phyloP scores from a whole-genome alignment of 2,329 filamentous ascomycete species.

The Biscogniauxia sp. region DNA sequence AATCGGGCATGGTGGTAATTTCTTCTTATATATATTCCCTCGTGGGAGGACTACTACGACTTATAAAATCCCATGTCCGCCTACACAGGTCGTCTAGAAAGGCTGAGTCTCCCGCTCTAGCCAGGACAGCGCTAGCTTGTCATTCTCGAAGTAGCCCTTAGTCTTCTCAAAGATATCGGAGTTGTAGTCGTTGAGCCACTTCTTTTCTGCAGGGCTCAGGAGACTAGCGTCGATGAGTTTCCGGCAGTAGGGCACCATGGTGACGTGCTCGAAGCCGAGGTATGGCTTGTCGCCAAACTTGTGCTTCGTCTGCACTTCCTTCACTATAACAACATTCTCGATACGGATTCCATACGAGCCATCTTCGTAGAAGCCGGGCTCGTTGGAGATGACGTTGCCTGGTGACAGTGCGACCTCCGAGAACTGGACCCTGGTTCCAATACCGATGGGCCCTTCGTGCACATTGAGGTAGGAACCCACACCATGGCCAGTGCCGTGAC shows the following conservation, averaged over 20 bases:
- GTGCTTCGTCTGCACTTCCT: conserved; percentile 81
- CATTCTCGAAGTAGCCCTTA: conserved; percentile 69
- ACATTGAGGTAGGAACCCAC: conserved; percentile 95
- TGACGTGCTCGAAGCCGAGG: conserved; percentile 94
- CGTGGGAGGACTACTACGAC: neutral
- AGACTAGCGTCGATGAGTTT: conserved; percentile 78
- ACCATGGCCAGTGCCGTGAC: conserved; percentile 94
- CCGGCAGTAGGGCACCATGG: conserved; percentile 91
- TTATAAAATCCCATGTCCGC: neutral
- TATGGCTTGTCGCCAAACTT: conserved; percentile 93
- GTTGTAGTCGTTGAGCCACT: conserved; percentile 87
- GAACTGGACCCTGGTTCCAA: conserved; percentile 88
- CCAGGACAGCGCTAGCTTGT: conserved; percentile 73
- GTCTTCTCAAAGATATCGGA: conserved; percentile 80
- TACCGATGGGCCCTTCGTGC: conserved; percentile 94
- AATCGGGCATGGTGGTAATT: conserved; percentile 2
- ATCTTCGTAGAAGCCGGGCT: conserved; percentile 97
- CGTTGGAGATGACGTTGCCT: conserved; percentile 95
- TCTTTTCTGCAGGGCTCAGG: conserved; percentile 70
- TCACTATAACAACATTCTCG: conserved; percentile 92
- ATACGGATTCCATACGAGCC: conserved; percentile 93
- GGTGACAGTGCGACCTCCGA: conserved; percentile 83
- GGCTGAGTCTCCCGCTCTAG: conserved; percentile 81
- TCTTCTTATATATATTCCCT: neutral
- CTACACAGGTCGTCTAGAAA: conserved; percentile 36